Evolutionary conservation across 495 filamentous ascomycete species (phyloP).

Genomic region (Geoglossum glabrum): DNA sequence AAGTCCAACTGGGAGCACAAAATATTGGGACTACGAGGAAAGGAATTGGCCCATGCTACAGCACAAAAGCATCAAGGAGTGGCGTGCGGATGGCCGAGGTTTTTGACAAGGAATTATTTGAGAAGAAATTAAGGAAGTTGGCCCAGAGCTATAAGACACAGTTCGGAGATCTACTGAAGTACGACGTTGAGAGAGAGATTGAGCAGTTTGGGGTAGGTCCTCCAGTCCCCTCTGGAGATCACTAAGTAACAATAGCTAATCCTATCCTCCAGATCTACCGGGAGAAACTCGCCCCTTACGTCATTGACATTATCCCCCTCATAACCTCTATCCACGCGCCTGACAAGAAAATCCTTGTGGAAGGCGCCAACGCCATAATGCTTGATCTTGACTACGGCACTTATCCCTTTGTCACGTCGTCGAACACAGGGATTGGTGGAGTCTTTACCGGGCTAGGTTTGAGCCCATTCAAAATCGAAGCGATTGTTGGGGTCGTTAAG

Average conservation of each 20-base stretch:
- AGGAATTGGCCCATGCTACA: conserved; percentile 66
- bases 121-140: conserved; percentile 47
- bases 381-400: conserved; percentile 42
- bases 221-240: neutral
- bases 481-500: conserved; percentile 72
- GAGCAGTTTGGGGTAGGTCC: conserved; percentile 32
- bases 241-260: too few species aligned
- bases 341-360: conserved; percentile 50
- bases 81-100: conserved; percentile 61
- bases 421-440: conserved; percentile 55
- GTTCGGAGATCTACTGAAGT: conserved; percentile 52
- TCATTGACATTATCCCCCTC: conserved; percentile 47
- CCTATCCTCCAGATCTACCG: conserved; percentile 36
- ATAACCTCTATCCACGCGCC: conserved; percentile 33
- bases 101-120: conserved; percentile 51
- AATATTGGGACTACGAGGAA: conserved; percentile 38
- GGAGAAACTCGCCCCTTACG: conserved; percentile 39
- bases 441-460: conserved; percentile 51
- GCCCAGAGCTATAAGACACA: conserved; percentile 46
- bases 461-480: conserved; percentile 31
- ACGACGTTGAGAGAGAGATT: conserved; percentile 70
- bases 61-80: conserved; percentile 55
- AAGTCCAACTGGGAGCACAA: conserved; percentile 42
- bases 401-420: conserved; percentile 73
- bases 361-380: conserved; percentile 81